Evolutionary conservation across 176 grass and related monocot species (phyloP).

Genomic region (Avena insularis): DNA sequence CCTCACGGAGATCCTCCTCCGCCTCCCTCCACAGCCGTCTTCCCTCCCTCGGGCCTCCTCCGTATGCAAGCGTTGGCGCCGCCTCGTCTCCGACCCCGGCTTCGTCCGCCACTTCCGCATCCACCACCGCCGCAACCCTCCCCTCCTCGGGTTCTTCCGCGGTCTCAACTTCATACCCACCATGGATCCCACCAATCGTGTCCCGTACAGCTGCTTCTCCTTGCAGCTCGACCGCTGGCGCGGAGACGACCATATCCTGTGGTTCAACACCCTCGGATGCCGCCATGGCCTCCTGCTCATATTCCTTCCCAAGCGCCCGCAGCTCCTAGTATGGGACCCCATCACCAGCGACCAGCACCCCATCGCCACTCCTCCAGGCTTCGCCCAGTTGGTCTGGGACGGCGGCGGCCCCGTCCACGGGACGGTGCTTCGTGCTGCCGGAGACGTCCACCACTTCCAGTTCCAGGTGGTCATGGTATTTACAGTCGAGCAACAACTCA

Average conservation of each 20-base stretch:
- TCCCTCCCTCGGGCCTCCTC: too few relatives aligned
- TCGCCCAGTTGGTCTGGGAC: fast-evolving
- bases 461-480: not conserved
- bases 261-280: not conserved
- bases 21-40: not conserved
- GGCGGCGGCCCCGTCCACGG: not conserved
- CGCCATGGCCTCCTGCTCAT: not conserved
- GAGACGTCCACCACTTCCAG: not conserved
- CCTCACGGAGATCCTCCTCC: not conserved
- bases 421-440: not conserved
- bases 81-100: too few relatives aligned
- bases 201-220: not conserved
- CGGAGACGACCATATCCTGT: too few relatives aligned
- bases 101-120: too few relatives aligned
- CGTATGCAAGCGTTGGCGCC: too few relatives aligned
- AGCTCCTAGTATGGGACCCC: not conserved
- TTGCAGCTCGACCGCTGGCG: not conserved
- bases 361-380: not conserved
- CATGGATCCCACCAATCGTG: not conserved
- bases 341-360: not conserved
- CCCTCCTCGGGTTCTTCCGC: not conserved
- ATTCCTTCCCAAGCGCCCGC: not conserved
- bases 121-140: not conserved
- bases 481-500: not conserved
- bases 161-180: not conserved